Percentiles rank a stretch among this genome's conserved stretches.
These are phyloP conservation scores for Neofusicoccum umdonicola DNA, from an alignment of 2,329 filamentous ascomycete genomes.

Conservation along the genomic window DNA sequence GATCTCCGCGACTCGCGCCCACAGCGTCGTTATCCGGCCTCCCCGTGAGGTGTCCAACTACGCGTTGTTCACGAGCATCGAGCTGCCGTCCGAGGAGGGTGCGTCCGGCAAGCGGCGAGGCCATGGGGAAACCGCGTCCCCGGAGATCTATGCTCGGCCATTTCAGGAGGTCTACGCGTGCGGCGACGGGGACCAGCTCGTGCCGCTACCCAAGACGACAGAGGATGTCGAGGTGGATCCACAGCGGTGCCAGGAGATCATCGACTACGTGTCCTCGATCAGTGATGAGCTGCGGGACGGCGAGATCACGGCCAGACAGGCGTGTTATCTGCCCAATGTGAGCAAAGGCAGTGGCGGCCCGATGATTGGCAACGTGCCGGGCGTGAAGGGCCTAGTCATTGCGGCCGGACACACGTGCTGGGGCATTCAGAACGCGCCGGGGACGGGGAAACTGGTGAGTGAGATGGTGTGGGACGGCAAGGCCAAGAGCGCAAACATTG, in stretches of 20 bases:
- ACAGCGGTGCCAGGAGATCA: constrained; percentile 76
- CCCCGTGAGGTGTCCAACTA: constrained; percentile 64
- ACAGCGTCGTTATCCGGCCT: constrained; percentile 61
- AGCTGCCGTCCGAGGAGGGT: constrained; percentile 59
- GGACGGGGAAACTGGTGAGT: constrained; percentile 56
- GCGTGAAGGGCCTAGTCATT: constrained; percentile 70
- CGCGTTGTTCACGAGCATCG: constrained; percentile 83
- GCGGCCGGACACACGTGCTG: constrained; percentile 94
- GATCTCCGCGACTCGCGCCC: constrained; percentile 60
- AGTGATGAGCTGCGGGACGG: constrained; percentile 46
- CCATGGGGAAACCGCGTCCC: constrained; percentile 61
- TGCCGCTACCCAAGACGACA: constrained; percentile 72
- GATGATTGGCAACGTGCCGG: constrained; percentile 68
- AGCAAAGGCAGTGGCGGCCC: constrained; percentile 62
- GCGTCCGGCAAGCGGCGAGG: neutral
- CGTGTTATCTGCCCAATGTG: constrained; percentile 88
- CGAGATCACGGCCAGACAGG: constrained; percentile 70
- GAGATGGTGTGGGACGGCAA: constrained; percentile 48
- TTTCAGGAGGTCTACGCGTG: constrained; percentile 91
- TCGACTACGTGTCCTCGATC: constrained; percentile 70
- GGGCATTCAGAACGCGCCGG: constrained; percentile 96
- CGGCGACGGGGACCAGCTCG: constrained; percentile 76
- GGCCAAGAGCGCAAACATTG: constrained; percentile 42
- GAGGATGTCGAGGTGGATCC: constrained; percentile 75
- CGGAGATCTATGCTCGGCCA: constrained; percentile 91